Percentiles rank a stretch among this genome's conserved stretches.
phyloP scores from a whole-genome alignment of 345 rosid species.

The Bruguiera parviflora region DNA sequence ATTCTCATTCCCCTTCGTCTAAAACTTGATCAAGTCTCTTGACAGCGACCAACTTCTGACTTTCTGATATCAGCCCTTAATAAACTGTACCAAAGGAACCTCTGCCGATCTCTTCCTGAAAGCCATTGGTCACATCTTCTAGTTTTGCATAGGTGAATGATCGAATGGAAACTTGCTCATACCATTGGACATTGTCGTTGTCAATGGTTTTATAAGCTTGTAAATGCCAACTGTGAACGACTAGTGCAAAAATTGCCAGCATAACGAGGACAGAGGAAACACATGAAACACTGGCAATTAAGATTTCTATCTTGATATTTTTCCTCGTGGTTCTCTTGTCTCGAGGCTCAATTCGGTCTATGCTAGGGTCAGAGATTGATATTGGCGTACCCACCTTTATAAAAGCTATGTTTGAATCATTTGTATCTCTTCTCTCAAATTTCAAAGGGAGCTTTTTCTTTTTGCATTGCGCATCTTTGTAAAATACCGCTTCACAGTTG shows the following conservation, averaged over 20 bases:
- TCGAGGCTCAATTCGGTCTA: background rate
- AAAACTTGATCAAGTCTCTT: too few relatives aligned
- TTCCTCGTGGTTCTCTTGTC: background rate
- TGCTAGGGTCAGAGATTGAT: too few relatives aligned
- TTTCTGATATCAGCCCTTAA: too few relatives aligned
- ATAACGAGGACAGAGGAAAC: background rate
- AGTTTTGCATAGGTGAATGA: constrained; percentile 20
- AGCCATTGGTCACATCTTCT: too few relatives aligned
- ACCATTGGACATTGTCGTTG: background rate
- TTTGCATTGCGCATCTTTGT: background rate
- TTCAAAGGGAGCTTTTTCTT: constrained; percentile 29
- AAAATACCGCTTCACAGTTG: constrained; percentile 31
- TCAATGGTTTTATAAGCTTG: constrained; percentile 8
- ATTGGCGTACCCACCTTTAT: constrained; percentile 19
- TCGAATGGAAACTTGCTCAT: constrained; percentile 9
- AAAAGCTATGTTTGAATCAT: constrained; percentile 8
- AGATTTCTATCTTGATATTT: background rate
- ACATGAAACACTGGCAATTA: constrained; percentile 1
- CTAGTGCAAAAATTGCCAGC: constrained; percentile 6
- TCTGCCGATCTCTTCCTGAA: too few relatives aligned
- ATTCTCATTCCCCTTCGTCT: constrained; percentile 27
- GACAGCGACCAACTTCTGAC: too few relatives aligned
- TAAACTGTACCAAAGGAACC: too few relatives aligned
- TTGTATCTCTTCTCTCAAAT: constrained; percentile 1
- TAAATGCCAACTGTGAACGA: background rate